Conservation (phyloP, 2,329 filamentous ascomycete genomes). For the Xylaria sp. region DNA sequence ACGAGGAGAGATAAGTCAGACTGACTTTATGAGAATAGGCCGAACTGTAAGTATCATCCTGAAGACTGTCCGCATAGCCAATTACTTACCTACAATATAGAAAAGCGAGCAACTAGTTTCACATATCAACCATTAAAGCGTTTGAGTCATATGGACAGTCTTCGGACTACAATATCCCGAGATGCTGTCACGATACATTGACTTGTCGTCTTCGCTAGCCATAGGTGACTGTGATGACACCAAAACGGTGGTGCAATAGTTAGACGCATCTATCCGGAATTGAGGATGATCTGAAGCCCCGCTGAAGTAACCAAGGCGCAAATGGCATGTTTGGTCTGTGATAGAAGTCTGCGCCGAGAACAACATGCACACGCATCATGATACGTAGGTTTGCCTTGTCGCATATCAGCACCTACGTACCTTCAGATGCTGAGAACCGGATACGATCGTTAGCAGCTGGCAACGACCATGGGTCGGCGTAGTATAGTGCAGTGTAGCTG, state of each 20-base stretch:
- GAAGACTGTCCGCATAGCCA: too few species aligned
- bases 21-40: not conserved
- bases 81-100: not conserved
- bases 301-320: not conserved
- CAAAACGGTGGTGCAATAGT: too few species aligned
- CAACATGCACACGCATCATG: not conserved
- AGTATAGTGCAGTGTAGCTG: not conserved
- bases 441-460: not conserved
- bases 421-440: slow-evolving; percentile 4
- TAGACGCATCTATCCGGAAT: not conserved
- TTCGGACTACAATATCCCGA: slow-evolving; percentile 1
- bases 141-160: not conserved
- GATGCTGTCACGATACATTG: not conserved
- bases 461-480: not conserved
- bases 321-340: not conserved
- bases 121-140: not conserved
- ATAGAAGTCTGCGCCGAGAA: not conserved
- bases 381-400: not conserved
- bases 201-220: not conserved
- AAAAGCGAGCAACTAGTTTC: not conserved
- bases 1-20: too few species aligned
- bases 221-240: not conserved
- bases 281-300: not conserved
- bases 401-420: slow-evolving; percentile 7
- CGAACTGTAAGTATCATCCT: not conserved